phyloP scores from a whole-genome alignment of 169 alveolate species.

The Cryptosporidium canis region DNA sequence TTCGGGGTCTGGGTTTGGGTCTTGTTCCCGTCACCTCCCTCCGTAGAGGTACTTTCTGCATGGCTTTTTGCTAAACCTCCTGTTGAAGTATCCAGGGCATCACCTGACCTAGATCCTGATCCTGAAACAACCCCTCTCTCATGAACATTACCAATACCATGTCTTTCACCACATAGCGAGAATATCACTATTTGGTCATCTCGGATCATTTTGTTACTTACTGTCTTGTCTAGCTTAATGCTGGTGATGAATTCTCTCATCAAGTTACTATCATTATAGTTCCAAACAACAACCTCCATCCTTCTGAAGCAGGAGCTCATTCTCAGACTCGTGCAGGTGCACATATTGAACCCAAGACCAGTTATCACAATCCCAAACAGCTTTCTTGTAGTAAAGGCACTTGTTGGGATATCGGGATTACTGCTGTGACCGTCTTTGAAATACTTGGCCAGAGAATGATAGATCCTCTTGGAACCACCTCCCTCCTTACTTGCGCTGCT shows the following conservation, averaged over 20 bases:
- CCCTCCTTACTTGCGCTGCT: background rate
- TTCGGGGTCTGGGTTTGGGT: background rate
- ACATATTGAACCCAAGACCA: conserved; percentile 32
- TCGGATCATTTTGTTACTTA: conserved; percentile 21
- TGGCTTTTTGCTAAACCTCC: background rate
- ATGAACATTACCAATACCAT: background rate
- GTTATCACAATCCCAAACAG: conserved; percentile 39
- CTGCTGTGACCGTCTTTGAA: background rate
- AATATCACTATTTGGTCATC: conserved; percentile 32
- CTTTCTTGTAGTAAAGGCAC: conserved; percentile 24
- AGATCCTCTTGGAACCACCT: background rate
- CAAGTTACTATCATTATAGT: conserved; percentile 45
- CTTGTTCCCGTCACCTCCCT: conserved; percentile 7
- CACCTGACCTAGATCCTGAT: background rate
- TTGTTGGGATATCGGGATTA: background rate
- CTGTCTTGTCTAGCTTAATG: conserved; percentile 7
- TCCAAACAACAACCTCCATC: conserved; percentile 42
- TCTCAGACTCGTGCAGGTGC: conserved; percentile 43
- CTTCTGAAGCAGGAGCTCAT: conserved; percentile 46
- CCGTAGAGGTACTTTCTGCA: background rate
- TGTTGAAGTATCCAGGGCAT: background rate
- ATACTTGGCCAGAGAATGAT: background rate
- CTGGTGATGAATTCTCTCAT: conserved; percentile 39
- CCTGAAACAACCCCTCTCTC: background rate
- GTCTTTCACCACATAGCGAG: conserved; percentile 25